Conservation (phyloP, 495 filamentous ascomycete genomes). For the Talaromyces thailandensis region DNA sequence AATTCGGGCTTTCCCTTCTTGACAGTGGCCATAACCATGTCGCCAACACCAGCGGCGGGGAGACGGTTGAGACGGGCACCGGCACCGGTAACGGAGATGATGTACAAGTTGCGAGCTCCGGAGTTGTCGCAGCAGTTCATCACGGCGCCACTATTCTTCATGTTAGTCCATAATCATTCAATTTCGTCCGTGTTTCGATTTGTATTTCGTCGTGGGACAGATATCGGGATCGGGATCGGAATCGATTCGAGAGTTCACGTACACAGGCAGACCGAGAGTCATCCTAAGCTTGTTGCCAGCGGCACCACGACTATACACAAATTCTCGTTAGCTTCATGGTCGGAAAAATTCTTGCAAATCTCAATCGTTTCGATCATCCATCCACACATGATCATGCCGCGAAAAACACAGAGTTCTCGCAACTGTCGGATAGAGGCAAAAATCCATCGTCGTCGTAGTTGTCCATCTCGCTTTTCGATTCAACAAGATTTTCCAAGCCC, state of each 20-base stretch:
- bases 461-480: neutral
- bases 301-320: constrained; percentile 59
- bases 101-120: constrained; percentile 98
- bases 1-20: constrained; percentile 99
- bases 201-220: neutral
- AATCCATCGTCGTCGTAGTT: neutral
- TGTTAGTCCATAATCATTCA: neutral
- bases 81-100: constrained; percentile 99
- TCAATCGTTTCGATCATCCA: neutral
- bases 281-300: constrained; percentile 99
- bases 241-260: constrained; percentile 42
- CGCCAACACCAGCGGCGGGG: constrained; percentile 93
- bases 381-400: neutral
- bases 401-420: neutral
- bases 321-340: constrained; percentile 18
- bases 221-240: neutral
- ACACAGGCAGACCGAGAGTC: constrained; percentile 99
- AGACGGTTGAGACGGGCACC: constrained; percentile 98
- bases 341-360: neutral
- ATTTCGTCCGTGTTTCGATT: neutral
- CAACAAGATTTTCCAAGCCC: neutral
- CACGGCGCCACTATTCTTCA: constrained; percentile 68
- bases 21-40: constrained; percentile 99
- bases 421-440: neutral
- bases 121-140: constrained; percentile 98